phyloP scores from a whole-genome alignment of 768 basidiomycete species.

The Lepiota venenata region DNA sequence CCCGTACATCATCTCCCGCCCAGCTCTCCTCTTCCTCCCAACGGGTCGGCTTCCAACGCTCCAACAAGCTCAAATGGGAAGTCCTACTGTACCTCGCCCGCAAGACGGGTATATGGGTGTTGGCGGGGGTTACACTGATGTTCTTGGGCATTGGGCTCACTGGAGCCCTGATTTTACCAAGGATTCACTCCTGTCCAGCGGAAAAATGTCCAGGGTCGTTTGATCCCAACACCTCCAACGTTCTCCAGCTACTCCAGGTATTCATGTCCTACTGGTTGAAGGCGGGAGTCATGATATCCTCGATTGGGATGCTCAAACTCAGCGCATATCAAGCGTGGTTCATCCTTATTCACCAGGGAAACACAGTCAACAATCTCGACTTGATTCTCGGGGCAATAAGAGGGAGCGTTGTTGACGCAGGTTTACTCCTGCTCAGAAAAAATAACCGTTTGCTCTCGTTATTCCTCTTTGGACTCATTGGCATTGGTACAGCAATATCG shows the following conservation, averaged over 20 bases:
- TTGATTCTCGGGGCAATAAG: constrained; percentile 14
- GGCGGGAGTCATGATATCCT: constrained; percentile 11
- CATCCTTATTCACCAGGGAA: constrained; percentile 15
- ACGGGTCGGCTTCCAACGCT: neutral
- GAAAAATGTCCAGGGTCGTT: constrained; percentile 11
- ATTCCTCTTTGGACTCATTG: constrained; percentile 10
- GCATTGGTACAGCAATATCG: constrained; percentile 7
- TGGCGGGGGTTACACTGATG: constrained; percentile 11
- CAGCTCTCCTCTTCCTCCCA: neutral
- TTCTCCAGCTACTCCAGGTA: constrained; percentile 12
- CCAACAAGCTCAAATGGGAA: neutral
- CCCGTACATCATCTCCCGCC: neutral
- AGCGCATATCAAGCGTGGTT: constrained; percentile 17
- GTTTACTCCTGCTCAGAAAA: constrained; percentile 7
- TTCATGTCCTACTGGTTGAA: constrained; percentile 18
- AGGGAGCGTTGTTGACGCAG: constrained; percentile 13
- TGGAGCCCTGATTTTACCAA: constrained; percentile 8
- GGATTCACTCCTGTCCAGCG: constrained; percentile 13
- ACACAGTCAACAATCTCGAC: constrained; percentile 17
- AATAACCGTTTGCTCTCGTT: constrained; percentile 12
- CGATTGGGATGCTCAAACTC: constrained; percentile 12
- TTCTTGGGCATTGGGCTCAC: constrained; percentile 13
- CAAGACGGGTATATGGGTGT: constrained; percentile 7
- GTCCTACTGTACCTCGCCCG: neutral
- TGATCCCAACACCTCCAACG: constrained; percentile 13